Percentiles rank a stretch among this genome's conserved stretches.
Conservation (phyloP, 768 basidiomycete genomes). For the Boletus vinaceobasis region DNA sequence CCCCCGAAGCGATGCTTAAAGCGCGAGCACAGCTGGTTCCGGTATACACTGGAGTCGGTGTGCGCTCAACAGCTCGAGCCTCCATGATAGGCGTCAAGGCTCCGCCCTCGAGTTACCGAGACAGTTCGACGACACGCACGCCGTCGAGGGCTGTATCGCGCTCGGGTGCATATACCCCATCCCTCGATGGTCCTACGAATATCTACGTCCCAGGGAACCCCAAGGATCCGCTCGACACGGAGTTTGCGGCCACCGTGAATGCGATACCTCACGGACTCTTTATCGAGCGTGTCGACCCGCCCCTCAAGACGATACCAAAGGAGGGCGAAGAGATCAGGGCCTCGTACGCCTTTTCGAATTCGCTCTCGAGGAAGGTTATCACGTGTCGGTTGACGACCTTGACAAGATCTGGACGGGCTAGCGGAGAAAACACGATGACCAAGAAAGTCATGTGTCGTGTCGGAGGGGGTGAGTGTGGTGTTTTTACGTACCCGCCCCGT, state of each 20-base stretch:
- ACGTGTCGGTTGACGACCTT: constrained; percentile 79
- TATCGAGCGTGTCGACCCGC: constrained; percentile 80
- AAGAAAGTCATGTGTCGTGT: constrained; percentile 93
- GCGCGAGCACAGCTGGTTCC: constrained; percentile 60
- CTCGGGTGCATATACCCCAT: constrained; percentile 60
- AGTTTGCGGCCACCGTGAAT: constrained; percentile 75
- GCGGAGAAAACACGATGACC: constrained; percentile 41
- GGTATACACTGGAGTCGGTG: constrained; percentile 43
- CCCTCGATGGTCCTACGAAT: constrained; percentile 50
- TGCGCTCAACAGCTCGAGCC: constrained; percentile 39
- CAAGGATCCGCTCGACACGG: constrained; percentile 78
- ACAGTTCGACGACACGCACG: constrained; percentile 49
- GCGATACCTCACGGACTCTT: constrained; percentile 72
- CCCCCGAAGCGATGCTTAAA: constrained; percentile 61
- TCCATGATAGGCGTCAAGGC: constrained; percentile 40
- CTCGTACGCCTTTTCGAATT: constrained; percentile 77
- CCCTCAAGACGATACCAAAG: constrained; percentile 57
- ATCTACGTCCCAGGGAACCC: constrained; percentile 63
- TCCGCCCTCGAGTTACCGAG: constrained; percentile 77
- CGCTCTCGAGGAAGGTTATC: constrained; percentile 69
- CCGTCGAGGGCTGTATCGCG: constrained; percentile 69
- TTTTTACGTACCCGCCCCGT: neutral
- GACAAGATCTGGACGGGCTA: constrained; percentile 50
- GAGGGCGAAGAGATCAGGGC: constrained; percentile 80
- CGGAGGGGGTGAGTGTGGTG: constrained; percentile 63